phyloP scores from a whole-genome alignment of 305 asterid genomes.

The Solanum aculeatissimum region DNA sequence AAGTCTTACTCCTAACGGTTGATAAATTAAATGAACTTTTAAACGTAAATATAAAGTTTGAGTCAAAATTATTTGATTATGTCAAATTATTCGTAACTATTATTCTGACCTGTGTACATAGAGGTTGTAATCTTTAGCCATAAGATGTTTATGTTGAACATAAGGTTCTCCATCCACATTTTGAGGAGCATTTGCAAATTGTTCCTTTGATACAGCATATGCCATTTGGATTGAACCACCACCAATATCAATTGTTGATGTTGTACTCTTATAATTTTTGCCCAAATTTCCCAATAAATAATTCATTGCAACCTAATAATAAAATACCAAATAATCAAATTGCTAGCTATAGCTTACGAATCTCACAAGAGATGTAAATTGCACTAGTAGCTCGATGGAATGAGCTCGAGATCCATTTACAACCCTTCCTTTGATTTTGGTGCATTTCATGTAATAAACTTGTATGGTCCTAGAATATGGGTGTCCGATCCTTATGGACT shows the following conservation, averaged over 20 bases:
- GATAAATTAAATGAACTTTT: background rate
- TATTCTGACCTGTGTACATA: constrained; percentile 57
- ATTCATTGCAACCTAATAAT: constrained; percentile 52
- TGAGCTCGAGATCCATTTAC: no score
- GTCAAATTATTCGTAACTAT: no score
- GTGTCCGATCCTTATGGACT: no score
- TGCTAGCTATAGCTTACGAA: no score
- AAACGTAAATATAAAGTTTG: background rate
- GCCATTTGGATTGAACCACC: constrained; percentile 86
- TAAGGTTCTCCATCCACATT: constrained; percentile 40
- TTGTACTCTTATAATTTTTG: constrained; percentile 30
- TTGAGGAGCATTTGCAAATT: constrained; percentile 57
- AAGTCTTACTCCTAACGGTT: background rate
- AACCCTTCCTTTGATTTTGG: no score
- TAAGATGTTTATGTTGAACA: constrained; percentile 55
- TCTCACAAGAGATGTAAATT: no score
- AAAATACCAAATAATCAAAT: background rate
- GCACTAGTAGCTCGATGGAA: no score
- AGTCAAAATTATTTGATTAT: background rate
- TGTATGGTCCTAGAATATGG: no score
- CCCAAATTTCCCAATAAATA: constrained; percentile 62
- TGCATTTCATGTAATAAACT: no score
- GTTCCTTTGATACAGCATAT: constrained; percentile 58
- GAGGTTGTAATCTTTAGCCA: constrained; percentile 50
- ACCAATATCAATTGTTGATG: constrained; percentile 76